Evolutionary conservation across 2,329 filamentous ascomycete species (phyloP).

Genomic region (Myriosclerotinia duriaeana): DNA sequence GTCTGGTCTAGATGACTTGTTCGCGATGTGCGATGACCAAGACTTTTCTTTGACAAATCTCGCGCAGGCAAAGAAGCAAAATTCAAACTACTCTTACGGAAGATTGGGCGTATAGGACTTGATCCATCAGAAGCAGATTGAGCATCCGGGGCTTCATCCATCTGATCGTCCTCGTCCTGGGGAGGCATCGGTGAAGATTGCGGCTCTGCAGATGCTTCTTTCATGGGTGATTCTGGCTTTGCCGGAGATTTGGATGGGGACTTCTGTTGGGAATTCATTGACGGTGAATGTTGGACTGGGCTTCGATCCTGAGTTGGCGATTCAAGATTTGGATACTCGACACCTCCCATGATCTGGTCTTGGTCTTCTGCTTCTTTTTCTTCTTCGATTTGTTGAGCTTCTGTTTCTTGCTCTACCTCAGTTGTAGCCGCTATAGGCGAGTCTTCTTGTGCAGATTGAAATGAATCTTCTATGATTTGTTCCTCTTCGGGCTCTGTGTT

Average conservation of each 20-base stretch:
- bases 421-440: constrained; percentile 38
- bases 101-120: constrained; percentile 69
- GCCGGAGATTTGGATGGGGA: constrained; percentile 25
- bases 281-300: constrained; percentile 28
- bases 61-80: constrained; percentile 91
- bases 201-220: constrained; percentile 23
- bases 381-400: constrained; percentile 11
- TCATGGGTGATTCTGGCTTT: constrained; percentile 17
- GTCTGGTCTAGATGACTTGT: constrained; percentile 74
- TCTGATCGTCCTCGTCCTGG: constrained; percentile 37
- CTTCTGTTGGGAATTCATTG: constrained; percentile 30
- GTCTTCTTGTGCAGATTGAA: constrained; percentile 49
- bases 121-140: constrained; percentile 67
- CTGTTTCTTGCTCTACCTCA: constrained; percentile 11
- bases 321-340: constrained; percentile 32
- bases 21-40: constrained; percentile 69
- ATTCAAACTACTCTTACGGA: constrained; percentile 91
- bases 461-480: constrained; percentile 40
- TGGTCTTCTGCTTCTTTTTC: constrained; percentile 22
- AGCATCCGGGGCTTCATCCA: constrained; percentile 49
- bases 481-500: constrained; percentile 33
- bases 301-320: constrained; percentile 33
- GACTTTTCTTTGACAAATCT: constrained; percentile 83
- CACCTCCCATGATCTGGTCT: constrained; percentile 20
- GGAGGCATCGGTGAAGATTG: not conserved